Base-by-base conservation (phyloP, 164 flowering plant genomes). In the Litsea cubeba region DNA sequence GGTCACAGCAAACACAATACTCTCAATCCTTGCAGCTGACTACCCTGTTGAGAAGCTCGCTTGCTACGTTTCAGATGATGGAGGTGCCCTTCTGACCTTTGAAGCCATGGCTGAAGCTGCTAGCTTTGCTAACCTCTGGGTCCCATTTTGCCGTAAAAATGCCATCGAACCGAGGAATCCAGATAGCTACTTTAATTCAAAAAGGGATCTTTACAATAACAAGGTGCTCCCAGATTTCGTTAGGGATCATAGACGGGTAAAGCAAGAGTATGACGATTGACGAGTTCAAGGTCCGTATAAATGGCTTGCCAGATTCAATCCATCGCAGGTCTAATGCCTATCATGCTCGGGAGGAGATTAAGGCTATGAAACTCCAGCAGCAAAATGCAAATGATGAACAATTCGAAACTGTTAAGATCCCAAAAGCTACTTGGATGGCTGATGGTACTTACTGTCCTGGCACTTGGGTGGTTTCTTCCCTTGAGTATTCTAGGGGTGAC, bases 361-460 rank as follows among this genome's bases (percentile, higher is more conserved):
- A 91, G 82, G 81, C 84, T 84, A 23, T 87, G 76, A 91, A 91
- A 76, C 62, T 73, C 20, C 89, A 85, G 50, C 84, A 79, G 74
- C 86, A 86, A 72, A 90, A 89, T 71, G 86, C 74, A 8, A 92
- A 86, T 1, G 87, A 74, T 1, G 95, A 91, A 22, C 83, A 84
- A 1, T 3, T 75, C 3, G 90, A 88, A 75, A 87, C 86, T 0
- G 50, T 89, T 1, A 91, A 88, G 72, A 85, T 89, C 50, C 82
- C 49, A 18, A 92, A 91, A 69, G 95, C 95, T 1, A 92, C 95
- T 0, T 92, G 97, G 97, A 92, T 92, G 97, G 95, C 95, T 24
- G 95, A 92, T 74, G 95, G 90, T 3, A 90, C 95, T n/a, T 95
- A 92, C 40, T 92, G 97, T 95, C 95, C 97, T 2, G 97, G 97